These are phyloP conservation scores for Mycena indigotica DNA, from an alignment of 768 basidiomycete species.

Conservation along the genomic window DNA sequence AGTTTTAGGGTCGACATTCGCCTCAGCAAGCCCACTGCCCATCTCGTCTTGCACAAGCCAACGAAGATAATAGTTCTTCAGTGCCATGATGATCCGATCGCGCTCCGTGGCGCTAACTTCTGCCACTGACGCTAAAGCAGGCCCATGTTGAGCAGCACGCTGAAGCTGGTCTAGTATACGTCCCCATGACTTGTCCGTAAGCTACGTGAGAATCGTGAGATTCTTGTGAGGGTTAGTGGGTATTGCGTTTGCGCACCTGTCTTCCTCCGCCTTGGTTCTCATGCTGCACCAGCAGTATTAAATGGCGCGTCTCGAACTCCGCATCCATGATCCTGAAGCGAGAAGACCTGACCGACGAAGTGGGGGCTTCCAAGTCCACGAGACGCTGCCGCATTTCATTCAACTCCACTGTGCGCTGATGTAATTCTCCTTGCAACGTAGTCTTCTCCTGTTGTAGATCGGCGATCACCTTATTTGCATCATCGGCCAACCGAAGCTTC, in stretches of 20 bases:
- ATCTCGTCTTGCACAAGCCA: not conserved
- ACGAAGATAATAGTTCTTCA: conserved; percentile 1
- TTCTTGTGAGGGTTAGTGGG: no score
- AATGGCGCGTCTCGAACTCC: not conserved
- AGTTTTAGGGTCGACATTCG: not conserved
- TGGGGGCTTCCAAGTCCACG: not conserved
- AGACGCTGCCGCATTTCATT: not conserved
- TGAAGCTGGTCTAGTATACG: not conserved
- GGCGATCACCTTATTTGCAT: not conserved
- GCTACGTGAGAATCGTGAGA: not conserved
- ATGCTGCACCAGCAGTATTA: not conserved
- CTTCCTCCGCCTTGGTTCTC: not conserved
- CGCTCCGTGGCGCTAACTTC: not conserved
- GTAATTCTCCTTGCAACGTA: not conserved
- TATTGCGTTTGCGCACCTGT: not conserved
- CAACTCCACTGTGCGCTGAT: not conserved
- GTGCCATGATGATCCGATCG: not conserved
- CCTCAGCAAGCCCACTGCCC: not conserved
- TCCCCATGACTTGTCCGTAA: not conserved
- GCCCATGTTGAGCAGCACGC: not conserved
- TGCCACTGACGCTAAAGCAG: not conserved
- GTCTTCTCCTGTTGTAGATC: not conserved
- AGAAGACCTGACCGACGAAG: not conserved
- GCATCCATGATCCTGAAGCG: not conserved
- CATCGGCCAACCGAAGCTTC: not conserved